Evolutionary conservation across 192 early-diverging fungal species (phyloP), one percentile per base, ranked within the genome.

Genomic region (Jimgerdemannia lactiflua): DNA sequence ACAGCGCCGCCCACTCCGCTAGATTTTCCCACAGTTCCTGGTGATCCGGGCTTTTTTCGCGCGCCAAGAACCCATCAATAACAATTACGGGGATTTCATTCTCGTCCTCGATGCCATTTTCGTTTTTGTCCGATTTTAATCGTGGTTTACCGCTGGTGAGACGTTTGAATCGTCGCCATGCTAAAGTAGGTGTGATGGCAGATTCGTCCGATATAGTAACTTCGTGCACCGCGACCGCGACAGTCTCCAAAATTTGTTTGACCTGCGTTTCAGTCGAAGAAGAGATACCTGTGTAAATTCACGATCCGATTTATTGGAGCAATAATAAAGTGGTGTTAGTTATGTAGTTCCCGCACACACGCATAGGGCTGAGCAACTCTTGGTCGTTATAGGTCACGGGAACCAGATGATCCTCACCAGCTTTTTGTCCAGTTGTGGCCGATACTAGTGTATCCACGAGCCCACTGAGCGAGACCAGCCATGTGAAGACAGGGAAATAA

Each of bases 401-500:
- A 29, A 29, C 29, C 49, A 59, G 14, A 59, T 59, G 49, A 6
- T 80, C 89, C 88, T 59, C 49, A 59, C 49, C 91, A 2, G 95
- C 90, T 70, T 97, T 98, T 71, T 92, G 89, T 9, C 98, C 98
- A 3, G 95, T 96, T 0, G 93, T 92, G 4, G 95, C 95, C 7
- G 92, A 91, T 11, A 97, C 88, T 69, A 96, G 83, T 71, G 93
- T 89, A 77, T 98, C 95, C 65, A 96, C 86, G 39, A 95, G 79
- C 64, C 90, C 88, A 54, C 90, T 93, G 20, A 93, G 81, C 7
- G 87, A 87, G 42, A 88, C 88, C 73, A 93, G 85, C 78, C 90
- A 94, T 72, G 92, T 94, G 79, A 99, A 96, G 43, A 96, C 83
- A 4, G 98, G 98, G 80, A 95, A 94, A 85, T 95, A 98, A 4